Percentiles rank a stretch among this genome's conserved stretches.
Conservation (phyloP, 306 rosid genomes). For the Lathyrus aphaca region DNA sequence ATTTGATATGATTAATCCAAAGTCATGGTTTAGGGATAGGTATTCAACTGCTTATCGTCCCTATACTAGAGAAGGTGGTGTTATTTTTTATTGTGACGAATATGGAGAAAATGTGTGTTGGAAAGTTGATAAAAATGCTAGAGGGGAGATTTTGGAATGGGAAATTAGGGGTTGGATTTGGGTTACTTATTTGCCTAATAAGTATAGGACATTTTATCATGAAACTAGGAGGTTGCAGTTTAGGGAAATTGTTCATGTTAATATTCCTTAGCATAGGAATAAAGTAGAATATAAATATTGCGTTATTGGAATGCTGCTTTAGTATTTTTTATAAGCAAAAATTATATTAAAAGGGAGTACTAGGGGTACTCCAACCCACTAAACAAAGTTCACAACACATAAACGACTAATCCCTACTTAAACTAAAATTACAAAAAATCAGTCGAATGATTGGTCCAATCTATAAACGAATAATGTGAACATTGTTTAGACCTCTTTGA, state of each 20-base stretch:
- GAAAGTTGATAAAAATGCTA: conserved; percentile 73
- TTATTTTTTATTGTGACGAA: conserved; percentile 81
- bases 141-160: conserved; percentile 84
- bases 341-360: no score
- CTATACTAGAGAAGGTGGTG: conserved; percentile 87
- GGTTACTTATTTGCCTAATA: conserved; percentile 94
- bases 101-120: conserved; percentile 80
- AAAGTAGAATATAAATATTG: not conserved
- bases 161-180: conserved; percentile 90
- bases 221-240: conserved; percentile 88
- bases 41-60: conserved; percentile 84
- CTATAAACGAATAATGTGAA: no score
- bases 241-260: conserved; percentile 60
- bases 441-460: no score
- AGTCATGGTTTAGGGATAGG: conserved; percentile 77
- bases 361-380: no score
- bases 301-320: no score
- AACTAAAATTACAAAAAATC: no score
- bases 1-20: conserved; percentile 67
- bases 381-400: no score
- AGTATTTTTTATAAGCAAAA: no score
- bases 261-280: conserved; percentile 46
- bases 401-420: no score
- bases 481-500: no score
- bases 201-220: conserved; percentile 61